Conservation (phyloP, 495 filamentous ascomycete species). For the Jackrogersella minutella region DNA sequence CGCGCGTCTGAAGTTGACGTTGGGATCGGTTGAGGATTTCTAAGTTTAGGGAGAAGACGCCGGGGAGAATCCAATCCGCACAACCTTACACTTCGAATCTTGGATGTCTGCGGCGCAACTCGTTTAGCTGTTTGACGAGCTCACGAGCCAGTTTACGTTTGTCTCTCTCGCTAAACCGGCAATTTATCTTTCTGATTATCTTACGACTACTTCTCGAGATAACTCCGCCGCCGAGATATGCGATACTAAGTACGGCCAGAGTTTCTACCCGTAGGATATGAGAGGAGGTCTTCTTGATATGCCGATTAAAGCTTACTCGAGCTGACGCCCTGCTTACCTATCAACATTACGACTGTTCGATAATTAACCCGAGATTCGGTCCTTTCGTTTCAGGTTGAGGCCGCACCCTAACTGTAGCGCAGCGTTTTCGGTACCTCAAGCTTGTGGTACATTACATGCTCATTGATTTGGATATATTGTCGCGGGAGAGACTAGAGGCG, state of each 20-base stretch:
- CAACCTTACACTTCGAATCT: constrained; percentile 6
- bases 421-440: constrained; percentile 10
- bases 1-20: constrained; percentile 22
- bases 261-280: constrained; percentile 17
- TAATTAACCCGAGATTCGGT: constrained; percentile 19
- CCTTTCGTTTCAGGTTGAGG: constrained; percentile 15
- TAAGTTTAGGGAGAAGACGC: constrained; percentile 25
- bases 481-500: constrained; percentile 14
- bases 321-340: constrained; percentile 18
- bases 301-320: constrained; percentile 23
- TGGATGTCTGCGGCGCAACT: constrained; percentile 13
- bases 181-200: constrained; percentile 18
- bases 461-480: background rate
- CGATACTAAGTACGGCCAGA: constrained; percentile 19
- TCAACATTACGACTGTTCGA: constrained; percentile 20
- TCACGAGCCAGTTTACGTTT: constrained; percentile 12
- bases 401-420: constrained; percentile 10
- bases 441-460: background rate
- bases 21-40: constrained; percentile 31
- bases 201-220: constrained; percentile 9
- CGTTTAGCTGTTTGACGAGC: constrained; percentile 12
- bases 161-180: constrained; percentile 1
- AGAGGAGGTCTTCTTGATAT: constrained; percentile 26
- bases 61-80: constrained; percentile 2
- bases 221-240: constrained; percentile 1